Evolutionary conservation across 139 green algal species (phyloP), one percentile per base, ranked within the genome.

Genomic region (Coelastrella sp.): DNA sequence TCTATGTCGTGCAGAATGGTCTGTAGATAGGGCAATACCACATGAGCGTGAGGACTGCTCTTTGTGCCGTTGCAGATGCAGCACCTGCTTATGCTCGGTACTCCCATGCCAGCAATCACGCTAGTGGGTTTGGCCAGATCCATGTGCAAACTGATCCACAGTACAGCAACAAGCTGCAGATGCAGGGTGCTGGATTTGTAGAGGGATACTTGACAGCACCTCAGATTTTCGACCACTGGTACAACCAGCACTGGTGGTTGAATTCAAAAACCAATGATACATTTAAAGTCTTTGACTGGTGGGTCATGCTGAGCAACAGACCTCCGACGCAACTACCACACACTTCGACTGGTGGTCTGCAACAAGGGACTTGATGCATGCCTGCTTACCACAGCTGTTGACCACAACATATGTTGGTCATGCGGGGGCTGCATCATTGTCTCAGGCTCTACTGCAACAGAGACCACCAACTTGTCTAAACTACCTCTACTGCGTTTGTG

Each of bases 41-140:
- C 45, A 9, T 57, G 45, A 57, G 45, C 11, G 45, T 57, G 45
- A 23, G 11, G 11, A 57, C 45, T 57, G 45, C 45, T 59, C 38
- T 8, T 38, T 8, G n/a, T 21, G 15, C 3, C 3, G 21, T 21
- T 62, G 71, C 72, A 80, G 72, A 48, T 66, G 5, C 35, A 41
- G 75, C 53, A 19, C 78, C 62, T 27, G 90, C 90, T 1, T 83
- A 69, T 53, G 91, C 73, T 9, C 71, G 17, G 17, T 94, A 87
- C 59, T 23, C 85, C 4, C 88, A 92, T 66, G 41, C 59, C 23
- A 11, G 27, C 4, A 53, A 89, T n/a, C 85, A 88, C 5, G 23
- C 15, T 8, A 90, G 81, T 68, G 91, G 93, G 77, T 94, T 94
- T 84, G 92, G 93, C 2, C 88, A 94, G 59, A 86, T 96, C 45